Base-by-base conservation (phyloP, 2,329 filamentous ascomycete genomes). In the Talaromyces pinophilus region DNA sequence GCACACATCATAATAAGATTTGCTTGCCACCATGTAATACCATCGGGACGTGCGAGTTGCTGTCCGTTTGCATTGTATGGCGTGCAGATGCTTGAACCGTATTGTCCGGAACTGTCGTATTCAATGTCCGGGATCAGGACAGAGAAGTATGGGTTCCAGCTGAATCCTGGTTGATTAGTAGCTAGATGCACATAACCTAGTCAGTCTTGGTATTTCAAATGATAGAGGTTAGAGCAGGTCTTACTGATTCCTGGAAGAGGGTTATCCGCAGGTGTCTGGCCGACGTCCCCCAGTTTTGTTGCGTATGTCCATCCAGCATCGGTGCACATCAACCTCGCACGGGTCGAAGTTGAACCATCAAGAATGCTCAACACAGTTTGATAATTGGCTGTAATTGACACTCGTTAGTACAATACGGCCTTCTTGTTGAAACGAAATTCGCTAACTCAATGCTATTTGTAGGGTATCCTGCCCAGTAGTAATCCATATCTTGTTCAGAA, bases 21-120 rank as follows among this genome's bases (percentile, higher is more conserved):
- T 30, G 52, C 52, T 35, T 55, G 52, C 52, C 52, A 55, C 52
- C 52, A 55, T n/a, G 52, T 55, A 5, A 55, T 55, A 55, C 52
- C 52, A 11, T 55, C 52, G 3, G 52, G 52, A n/a, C 28, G 28
- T 4, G 15, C n/a, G 28, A 55, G 52, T 33, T 55, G 52, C 8
- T 55, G 28, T 7, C 52, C 52, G 1, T 55, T n/a, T 11, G 52
- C 15, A 35, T 55, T 55, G 52, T 55, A 55, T 11, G 52, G 52
- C 4, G 52, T 55, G 17, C 52, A 55, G 17, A 55, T 55, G 4
- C 28, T 55, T 55, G 52, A 55, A 7, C 52, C 52, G 17, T 55
- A 55, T n/a, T 55, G 52, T 8, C 52, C 52, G 5, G 52, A 35
- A 55, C 28, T 55, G 17, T 55, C 52, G 17, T 55, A 55, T 3